These are phyloP conservation scores for Neobulgaria alba DNA, from an alignment of 2,329 filamentous ascomycete genomes.

Conservation along the genomic window DNA sequence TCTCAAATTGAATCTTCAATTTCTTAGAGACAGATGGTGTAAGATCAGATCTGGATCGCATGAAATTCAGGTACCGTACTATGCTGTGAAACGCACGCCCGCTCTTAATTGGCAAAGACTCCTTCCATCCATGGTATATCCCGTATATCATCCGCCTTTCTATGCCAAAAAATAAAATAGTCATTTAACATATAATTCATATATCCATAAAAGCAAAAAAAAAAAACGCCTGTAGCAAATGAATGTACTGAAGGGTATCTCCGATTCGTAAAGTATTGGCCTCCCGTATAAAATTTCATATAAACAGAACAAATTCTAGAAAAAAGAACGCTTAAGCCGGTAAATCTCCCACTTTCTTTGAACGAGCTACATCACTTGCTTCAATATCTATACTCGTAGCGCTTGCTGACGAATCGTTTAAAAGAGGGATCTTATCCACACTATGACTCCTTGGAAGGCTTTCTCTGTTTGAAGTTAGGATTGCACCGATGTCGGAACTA, in stretches of 20 bases:
- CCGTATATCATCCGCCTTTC: too few species aligned
- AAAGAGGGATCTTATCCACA: conserved; percentile 49
- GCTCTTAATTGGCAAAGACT: too few species aligned
- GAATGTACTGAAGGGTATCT: neutral
- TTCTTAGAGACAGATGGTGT: too few species aligned
- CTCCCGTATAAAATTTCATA: neutral
- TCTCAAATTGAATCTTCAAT: too few species aligned
- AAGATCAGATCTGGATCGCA: too few species aligned
- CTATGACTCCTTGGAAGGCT: conserved; percentile 12
- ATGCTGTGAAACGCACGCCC: too few species aligned
- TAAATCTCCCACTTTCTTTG: conserved; percentile 35
- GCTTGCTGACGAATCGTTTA: conserved; percentile 38
- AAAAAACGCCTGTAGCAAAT: neutral
- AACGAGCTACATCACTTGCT: conserved; percentile 38
- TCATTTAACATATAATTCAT: neutral
- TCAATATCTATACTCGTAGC: conserved; percentile 38
- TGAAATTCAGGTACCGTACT: too few species aligned
- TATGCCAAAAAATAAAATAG: too few species aligned
- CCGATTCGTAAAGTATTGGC: neutral
- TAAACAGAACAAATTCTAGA: neutral
- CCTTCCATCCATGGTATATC: conserved; percentile 1
- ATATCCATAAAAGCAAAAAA: neutral
- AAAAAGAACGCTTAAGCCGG: conserved; percentile 14
- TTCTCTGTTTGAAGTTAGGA: conserved; percentile 10
- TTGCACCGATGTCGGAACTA: conserved; percentile 12